phyloP scores from a whole-genome alignment of 495 filamentous ascomycete genomes.

The Aspergillus leporis region DNA sequence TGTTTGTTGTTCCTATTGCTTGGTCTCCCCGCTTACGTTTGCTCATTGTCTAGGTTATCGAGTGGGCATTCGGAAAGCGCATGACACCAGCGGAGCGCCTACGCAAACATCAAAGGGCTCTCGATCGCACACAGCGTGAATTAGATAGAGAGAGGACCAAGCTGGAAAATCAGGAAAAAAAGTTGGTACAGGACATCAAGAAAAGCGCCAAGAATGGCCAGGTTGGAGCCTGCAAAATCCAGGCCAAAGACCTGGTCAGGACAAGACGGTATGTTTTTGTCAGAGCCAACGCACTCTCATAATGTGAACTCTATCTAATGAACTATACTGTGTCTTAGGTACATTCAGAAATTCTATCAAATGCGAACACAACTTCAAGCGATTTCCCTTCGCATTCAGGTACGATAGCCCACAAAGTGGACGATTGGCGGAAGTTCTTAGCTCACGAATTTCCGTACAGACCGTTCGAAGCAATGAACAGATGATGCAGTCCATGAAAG shows the following conservation, averaged over 20 bases:
- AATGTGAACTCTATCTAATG: background rate
- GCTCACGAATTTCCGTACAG: conserved; percentile 37
- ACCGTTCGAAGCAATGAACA: conserved; percentile 97
- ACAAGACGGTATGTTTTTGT: conserved; percentile 67
- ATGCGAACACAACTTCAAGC: conserved; percentile 97
- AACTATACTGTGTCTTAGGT: conserved; percentile 49
- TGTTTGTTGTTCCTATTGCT: conserved; percentile 2
- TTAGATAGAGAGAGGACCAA: conserved; percentile 91
- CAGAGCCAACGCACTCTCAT: background rate
- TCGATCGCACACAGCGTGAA: conserved; percentile 96
- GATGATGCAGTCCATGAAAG: conserved; percentile 99
- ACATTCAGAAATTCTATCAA: conserved; percentile 96
- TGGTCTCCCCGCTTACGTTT: conserved; percentile 23
- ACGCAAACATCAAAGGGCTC: conserved; percentile 92
- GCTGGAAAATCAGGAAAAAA: conserved; percentile 98
- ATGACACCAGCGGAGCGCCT: conserved; percentile 96
- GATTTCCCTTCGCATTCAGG: conserved; percentile 92
- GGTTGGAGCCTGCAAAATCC: conserved; percentile 93
- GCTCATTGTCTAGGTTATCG: conserved; percentile 67
- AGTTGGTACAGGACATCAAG: conserved; percentile 91
- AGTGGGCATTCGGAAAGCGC: conserved; percentile 98
- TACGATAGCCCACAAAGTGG: conserved; percentile 35
- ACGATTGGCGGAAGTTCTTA: conserved; percentile 1
- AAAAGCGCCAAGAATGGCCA: conserved; percentile 97
- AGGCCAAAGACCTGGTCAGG: conserved; percentile 93